Evolutionary conservation across 495 filamentous ascomycete genomes (phyloP), one percentile per base, ranked within the genome.

Genomic region (Daldinia grandis): DNA sequence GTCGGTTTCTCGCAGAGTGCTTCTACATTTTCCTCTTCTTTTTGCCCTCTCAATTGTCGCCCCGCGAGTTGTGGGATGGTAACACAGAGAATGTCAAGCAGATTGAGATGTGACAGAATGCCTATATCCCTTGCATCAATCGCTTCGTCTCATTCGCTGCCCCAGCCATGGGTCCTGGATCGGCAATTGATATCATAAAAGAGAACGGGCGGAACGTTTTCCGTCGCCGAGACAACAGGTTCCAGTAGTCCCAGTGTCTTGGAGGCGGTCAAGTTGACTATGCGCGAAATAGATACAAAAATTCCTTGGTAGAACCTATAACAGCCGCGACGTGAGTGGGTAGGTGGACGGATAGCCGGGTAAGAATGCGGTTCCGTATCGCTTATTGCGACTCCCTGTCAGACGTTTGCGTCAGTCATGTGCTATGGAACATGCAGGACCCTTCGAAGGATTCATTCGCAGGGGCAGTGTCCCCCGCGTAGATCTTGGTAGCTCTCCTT

Each of bases 341-440:
- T 61, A 58, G 42, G 49, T 57, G 61, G 33, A 37, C 30, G 62
- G 37, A 44, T 44, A 57, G 59, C 21, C 30, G 63, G 58, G 54
- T 38, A 62, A 66, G 21, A 65, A 49, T 73, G 65, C 65, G 27
- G 44, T 68, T 73, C 60, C 38, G 70, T 73, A 66, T 73, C 62
- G 66, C 58, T 59, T 72, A 57, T 24, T 42, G 21, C 50, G 38
- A 40, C 54, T 67, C 61, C 57, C 56, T 69, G 70, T 62, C 49
- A 64, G 62, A 73, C 70, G 70, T 73, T 69, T 73, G 70, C 65
- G 65, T 73, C 70, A 73, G 70, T 73, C 70, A 73, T 73, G 70
- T 73, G 70, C 44, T 66, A 69, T 68, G 57, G 70, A 50, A 68
- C 55, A 64, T 73, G 70, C 70, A 73, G 65, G 70, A 69, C 70